Conservation (phyloP, 306 rosid species). For the Pyrus bretschneideri region DNA sequence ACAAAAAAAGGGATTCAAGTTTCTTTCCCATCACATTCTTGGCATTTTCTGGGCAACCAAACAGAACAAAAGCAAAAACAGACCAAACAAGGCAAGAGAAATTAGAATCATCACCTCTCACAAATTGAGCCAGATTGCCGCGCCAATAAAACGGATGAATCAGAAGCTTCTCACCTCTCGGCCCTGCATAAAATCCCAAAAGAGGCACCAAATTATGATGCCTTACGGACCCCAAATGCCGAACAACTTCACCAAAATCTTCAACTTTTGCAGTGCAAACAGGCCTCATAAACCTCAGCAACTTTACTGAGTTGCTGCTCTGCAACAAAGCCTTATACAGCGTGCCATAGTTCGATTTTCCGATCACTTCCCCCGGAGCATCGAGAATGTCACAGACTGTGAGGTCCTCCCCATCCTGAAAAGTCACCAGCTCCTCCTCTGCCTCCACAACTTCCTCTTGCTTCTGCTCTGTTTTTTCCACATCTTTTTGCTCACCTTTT, state of each 20-base stretch:
- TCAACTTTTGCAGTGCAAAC: conserved; percentile 47
- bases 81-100: not conserved
- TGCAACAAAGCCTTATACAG: conserved; percentile 82
- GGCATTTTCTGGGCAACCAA: conserved; percentile 1
- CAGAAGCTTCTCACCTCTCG: conserved; percentile 92
- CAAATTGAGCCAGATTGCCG: conserved; percentile 72
- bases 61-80: conserved; percentile 7
- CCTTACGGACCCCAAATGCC: conserved; percentile 58
- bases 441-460: conserved; percentile 29
- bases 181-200: conserved; percentile 85
- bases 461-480: conserved; percentile 44
- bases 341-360: conserved; percentile 83
- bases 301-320: conserved; percentile 49
- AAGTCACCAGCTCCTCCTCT: conserved; percentile 65
- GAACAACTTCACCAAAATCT: conserved; percentile 52
- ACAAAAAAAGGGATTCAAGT: not conserved
- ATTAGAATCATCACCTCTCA: conserved; percentile 45
- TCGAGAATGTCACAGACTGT: conserved; percentile 73
- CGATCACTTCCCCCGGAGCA: conserved; percentile 97
- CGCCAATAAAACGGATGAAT: conserved; percentile 70
- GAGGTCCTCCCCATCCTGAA: conserved; percentile 69
- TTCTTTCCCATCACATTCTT: not conserved
- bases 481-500: conserved; percentile 35
- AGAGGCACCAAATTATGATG: conserved; percentile 87
- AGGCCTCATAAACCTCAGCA: conserved; percentile 88